These are phyloP conservation scores for Cochlearia excelsa DNA, from an alignment of 345 rosid genomes.

Conservation along the genomic window DNA sequence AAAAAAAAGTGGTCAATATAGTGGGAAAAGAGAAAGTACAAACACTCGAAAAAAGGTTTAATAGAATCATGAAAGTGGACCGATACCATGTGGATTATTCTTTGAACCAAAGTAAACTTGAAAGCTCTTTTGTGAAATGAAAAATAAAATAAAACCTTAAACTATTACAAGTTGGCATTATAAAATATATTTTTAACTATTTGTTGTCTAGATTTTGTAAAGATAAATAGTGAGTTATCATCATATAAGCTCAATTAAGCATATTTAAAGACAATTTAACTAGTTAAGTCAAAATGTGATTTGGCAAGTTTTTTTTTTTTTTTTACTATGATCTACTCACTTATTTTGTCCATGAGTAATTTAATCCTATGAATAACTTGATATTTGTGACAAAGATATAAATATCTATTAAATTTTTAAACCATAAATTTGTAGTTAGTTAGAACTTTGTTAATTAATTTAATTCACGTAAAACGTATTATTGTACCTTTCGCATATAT, in stretches of 20 bases:
- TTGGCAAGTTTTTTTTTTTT: too few species aligned
- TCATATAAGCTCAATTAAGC: too few species aligned
- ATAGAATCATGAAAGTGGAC: constrained; percentile 32
- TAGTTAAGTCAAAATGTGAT: too few species aligned
- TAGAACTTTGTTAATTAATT: background rate
- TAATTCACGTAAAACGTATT: background rate
- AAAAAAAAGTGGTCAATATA: constrained; percentile 28
- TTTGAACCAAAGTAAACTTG: constrained; percentile 33
- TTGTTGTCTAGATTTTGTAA: too few species aligned
- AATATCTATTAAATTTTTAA: too few species aligned
- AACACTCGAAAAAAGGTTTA: constrained; percentile 1
- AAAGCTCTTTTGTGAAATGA: constrained; percentile 6
- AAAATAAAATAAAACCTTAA: background rate
- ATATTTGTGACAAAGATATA: background rate
- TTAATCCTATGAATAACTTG: background rate
- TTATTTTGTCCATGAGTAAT: too few species aligned
- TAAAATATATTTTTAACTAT: too few species aligned
- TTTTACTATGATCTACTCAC: too few species aligned
- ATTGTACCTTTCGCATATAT: too few species aligned
- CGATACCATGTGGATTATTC: constrained; percentile 33
- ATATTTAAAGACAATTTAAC: too few species aligned
- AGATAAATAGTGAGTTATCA: too few species aligned
- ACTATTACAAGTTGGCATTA: constrained; percentile 22
- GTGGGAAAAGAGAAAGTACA: constrained; percentile 27
- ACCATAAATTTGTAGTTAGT: too few species aligned